Evolutionary conservation across 352 stramenopile genomes (phyloP).

Genomic region (Phytophthora quininea): DNA sequence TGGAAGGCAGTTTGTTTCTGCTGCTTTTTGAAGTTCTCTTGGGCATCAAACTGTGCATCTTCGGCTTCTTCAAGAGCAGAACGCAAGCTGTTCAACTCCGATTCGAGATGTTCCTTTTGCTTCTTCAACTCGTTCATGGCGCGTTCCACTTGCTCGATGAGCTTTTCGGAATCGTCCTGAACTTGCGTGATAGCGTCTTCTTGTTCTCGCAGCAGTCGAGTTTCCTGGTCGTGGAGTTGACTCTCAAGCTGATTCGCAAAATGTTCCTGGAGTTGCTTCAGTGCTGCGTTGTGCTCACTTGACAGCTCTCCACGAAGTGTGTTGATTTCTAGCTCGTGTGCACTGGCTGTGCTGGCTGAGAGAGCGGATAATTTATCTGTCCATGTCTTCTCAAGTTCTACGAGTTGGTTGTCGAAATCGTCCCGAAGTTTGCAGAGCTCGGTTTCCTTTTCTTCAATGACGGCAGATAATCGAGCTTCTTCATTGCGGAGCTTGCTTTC

Average conservation of each 20-base stretch:
- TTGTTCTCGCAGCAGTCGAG: conserved; percentile 53
- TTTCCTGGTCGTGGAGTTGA: conserved; percentile 55
- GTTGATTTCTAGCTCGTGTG: conserved; percentile 20
- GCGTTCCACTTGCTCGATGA: conserved; percentile 78
- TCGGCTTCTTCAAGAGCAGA: conserved; percentile 71
- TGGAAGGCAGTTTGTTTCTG: conserved; percentile 67
- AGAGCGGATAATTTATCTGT: conserved; percentile 21
- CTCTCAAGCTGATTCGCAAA: conserved; percentile 38
- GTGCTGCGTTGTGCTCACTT: conserved; percentile 15
- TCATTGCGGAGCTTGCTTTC: conserved; percentile 15
- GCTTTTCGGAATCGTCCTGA: conserved; percentile 78
- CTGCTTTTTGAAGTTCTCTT: conserved; percentile 61
- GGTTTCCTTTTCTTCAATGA: conserved; percentile 16
- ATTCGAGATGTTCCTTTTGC: conserved; percentile 74
- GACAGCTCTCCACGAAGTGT: conserved; percentile 22
- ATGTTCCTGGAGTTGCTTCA: conserved; percentile 39
- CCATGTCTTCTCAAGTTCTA: conserved; percentile 35
- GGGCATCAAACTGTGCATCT: conserved; percentile 71
- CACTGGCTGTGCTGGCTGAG: background rate
- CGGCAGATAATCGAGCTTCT: conserved; percentile 5
- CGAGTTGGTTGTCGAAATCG: conserved; percentile 17
- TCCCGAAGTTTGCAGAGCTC: conserved; percentile 20
- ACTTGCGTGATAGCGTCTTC: conserved; percentile 79
- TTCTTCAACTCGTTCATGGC: conserved; percentile 75
- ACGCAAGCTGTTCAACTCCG: conserved; percentile 56